These are phyloP conservation scores for Trapa bicornis DNA, from an alignment of 345 rosid genomes.

Conservation along the genomic window DNA sequence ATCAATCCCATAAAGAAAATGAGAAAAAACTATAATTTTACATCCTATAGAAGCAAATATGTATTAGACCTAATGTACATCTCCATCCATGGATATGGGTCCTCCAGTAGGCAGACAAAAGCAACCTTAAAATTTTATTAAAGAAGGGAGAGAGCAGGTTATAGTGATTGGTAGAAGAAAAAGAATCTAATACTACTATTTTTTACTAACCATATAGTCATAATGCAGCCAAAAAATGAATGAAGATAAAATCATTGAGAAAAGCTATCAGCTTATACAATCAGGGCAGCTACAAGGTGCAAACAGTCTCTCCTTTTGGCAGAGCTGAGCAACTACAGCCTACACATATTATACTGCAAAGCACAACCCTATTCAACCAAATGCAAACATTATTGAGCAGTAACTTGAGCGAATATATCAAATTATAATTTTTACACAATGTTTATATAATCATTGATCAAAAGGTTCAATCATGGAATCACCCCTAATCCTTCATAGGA, in stretches of 20 bases:
- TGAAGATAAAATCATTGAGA: neutral
- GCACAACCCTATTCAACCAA: neutral
- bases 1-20: neutral
- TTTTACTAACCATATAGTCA: neutral
- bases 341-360: neutral
- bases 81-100: too few species aligned
- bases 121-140: neutral
- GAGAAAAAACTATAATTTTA: neutral
- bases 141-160: neutral
- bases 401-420: neutral
- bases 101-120: neutral
- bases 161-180: neutral
- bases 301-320: too few species aligned
- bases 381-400: neutral
- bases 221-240: neutral
- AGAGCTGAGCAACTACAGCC: neutral
- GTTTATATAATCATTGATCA: neutral
- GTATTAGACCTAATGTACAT: neutral
- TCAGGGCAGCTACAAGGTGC: neutral
- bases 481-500: neutral
- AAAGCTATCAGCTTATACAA: neutral
- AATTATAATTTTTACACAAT: neutral
- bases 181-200: neutral
- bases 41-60: neutral
- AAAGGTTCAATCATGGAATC: neutral